Evolutionary conservation across 495 filamentous ascomycete species (phyloP).

Genomic region (Penicillium dipodomyicola): DNA sequence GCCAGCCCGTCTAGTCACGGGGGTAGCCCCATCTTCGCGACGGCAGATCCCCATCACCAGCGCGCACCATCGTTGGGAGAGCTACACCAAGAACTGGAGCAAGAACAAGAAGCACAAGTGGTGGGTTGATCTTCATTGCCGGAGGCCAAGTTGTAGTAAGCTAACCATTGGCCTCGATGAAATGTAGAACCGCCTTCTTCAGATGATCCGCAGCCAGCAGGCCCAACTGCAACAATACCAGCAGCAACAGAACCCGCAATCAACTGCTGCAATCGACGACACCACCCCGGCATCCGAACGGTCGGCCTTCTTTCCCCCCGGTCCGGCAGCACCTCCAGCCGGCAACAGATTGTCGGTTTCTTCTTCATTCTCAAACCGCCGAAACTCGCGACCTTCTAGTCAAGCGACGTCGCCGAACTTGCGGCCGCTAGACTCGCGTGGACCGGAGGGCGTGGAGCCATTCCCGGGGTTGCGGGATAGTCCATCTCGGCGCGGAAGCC

Average conservation of each 20-base stretch:
- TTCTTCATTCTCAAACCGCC: conserved; percentile 51
- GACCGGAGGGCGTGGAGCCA: conserved; percentile 31
- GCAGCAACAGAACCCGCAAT: conserved; percentile 37
- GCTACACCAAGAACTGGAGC: conserved; percentile 91
- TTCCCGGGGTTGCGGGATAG: conserved; percentile 29
- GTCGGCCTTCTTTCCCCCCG: conserved; percentile 49
- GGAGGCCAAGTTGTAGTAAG: neutral
- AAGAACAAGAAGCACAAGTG: conserved; percentile 94
- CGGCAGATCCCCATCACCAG: conserved; percentile 61
- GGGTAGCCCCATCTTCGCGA: conserved; percentile 56
- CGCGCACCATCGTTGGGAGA: conserved; percentile 84
- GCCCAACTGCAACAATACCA: conserved; percentile 70
- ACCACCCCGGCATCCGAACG: conserved; percentile 64
- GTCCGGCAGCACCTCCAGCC: conserved; percentile 33
- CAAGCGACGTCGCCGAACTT: conserved; percentile 39
- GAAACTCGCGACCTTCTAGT: conserved; percentile 43
- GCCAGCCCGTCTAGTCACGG: conserved; percentile 58
- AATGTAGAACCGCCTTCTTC: conserved; percentile 78
- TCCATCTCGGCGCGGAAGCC: conserved; percentile 42
- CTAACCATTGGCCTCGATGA: conserved; percentile 8
- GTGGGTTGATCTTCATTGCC: conserved; percentile 40
- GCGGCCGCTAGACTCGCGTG: conserved; percentile 33
- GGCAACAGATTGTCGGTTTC: conserved; percentile 34
- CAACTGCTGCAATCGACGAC: conserved; percentile 62
- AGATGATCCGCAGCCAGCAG: conserved; percentile 86